Base-by-base conservation (phyloP, 2,329 filamentous ascomycete species). In the Zymoseptoria pseudotritici region DNA sequence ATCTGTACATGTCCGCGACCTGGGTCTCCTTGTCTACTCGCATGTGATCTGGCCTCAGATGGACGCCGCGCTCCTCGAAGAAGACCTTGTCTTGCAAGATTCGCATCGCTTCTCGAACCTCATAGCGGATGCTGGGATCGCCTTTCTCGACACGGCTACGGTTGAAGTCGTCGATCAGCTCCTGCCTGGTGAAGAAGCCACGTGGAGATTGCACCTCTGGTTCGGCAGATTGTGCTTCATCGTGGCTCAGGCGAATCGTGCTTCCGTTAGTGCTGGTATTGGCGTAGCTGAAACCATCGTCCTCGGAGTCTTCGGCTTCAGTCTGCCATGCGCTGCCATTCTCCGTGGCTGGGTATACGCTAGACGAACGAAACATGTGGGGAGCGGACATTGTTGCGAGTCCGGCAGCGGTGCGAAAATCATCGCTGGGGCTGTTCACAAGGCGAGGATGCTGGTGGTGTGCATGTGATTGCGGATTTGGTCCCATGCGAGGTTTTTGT, bases 211-310 rank as follows among this genome's bases (percentile, higher is more conserved):
- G 36, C 36, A 46, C 36, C 13, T 46, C 36, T 46, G 36, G 36
- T n/a, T 46, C 17, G 36, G 36, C 36, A 4, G 36, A 17, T 11
- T 46, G 36, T 46, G 17, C 36, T 46, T 46, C 36, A n/a, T 46
- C 36, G 36, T 11, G 36, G 36, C 58, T 65, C 29, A 61, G 58
- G 13, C 58, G 51, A 42, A 61, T 55, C 46, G 57, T 24, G 42
- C 62, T 66, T 20, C 59, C 60, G 29, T 58, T 55, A 20, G 61
- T 58, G 53, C 68, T 70, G n/a, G 64, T 66, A 46, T 70, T 59
- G 19, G 67, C 69, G 55, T 68, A 65, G 46, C 64, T 68, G 9
- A 60, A 59, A 3, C 52, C 24, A 8, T 61, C 56, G 13, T 55
- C n/a, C 6, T 59, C 58, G 54, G 61, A 63, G 3, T 61, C 60